Evolutionary conservation across 129 eudicot species (phyloP), one percentile per base, ranked within the genome.

Genomic region (Escallonia herrerae): DNA sequence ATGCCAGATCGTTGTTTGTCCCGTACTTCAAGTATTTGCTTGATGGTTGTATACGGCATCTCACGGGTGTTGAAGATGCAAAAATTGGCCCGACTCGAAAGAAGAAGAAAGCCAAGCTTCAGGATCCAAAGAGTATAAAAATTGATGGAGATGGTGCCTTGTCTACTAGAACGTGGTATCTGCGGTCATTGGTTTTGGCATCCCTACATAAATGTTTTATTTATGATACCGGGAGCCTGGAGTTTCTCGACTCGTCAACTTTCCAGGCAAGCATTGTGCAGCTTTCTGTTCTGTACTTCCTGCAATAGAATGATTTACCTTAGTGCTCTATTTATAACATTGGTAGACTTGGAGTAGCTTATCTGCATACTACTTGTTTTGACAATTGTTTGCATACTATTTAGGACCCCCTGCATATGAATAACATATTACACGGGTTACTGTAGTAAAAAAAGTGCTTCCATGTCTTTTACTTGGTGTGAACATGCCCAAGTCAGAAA

Each of bases 1-100:
- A 51, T 47, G 11, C 44, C 82, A 93, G 98, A 65, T 83, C 95
- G 3, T 67, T 93, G 64, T 93, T 93, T 76, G 95, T 88, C 53
- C 96, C 98, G 39, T 88, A 85, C 83, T 93, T 93, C 83, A 93
- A 93, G 69, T 83, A 88, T 75, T 70, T 93, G 78, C 85, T 79
- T 15, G 89, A 86, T 58, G 87, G 91, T n/a, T 83, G 83, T 84
- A 76, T 93, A 52, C 72, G 72, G 3, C 80, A 80, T 79, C 84
- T 93, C n/a, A 80, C 71, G 12, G 82, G 76, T 56, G 67, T 65
- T 39, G 95, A 80, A 50, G 90, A 61, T 40, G 71, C 68, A 65
- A 72, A 48, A 58, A 64, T 69, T 64, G 77, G 69, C 40, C 69
- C 75, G 58, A 52, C 79, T 47, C 87, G 67, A 62, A 93, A 83